Conservation (phyloP, 1,284 basidiomycete species). For the Takashimella koratensis region DNA sequence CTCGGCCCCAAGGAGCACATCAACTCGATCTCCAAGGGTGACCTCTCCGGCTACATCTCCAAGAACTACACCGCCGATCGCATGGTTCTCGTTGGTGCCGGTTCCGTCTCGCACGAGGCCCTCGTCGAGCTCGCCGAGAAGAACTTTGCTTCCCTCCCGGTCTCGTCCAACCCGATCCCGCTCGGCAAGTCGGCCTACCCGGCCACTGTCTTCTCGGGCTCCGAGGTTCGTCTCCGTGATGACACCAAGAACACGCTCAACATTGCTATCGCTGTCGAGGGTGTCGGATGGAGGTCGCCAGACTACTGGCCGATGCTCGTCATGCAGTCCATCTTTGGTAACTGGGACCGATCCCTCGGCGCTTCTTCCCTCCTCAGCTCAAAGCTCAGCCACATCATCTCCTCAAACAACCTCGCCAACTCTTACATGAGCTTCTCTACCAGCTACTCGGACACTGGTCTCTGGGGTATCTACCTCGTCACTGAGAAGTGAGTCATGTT, state of each 20-base stretch:
- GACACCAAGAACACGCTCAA: conserved; percentile 85
- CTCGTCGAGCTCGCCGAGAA: conserved; percentile 93
- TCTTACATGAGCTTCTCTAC: conserved; percentile 99
- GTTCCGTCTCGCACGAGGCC: conserved; percentile 87
- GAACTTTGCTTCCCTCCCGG: conserved; percentile 86
- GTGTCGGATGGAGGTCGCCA: conserved; percentile 94
- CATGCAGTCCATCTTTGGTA: conserved; percentile 96
- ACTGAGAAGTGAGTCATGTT: conserved; percentile 67
- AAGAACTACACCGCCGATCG: conserved; percentile 98
- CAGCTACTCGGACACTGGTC: conserved; percentile 98
- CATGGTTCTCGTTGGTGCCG: conserved; percentile 97
- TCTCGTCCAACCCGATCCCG: conserved; percentile 81
- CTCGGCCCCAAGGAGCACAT: conserved; percentile 97
- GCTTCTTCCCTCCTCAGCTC: conserved; percentile 86
- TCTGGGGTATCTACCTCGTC: conserved; percentile 98
- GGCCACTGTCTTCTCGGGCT: conserved; percentile 82
- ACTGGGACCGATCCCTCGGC: conserved; percentile 98
- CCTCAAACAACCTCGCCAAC: conserved; percentile 94
- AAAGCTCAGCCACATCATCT: conserved; percentile 85
- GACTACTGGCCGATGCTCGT: conserved; percentile 99
- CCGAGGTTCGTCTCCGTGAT: conserved; percentile 93
- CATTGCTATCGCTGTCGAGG: conserved; percentile 95
- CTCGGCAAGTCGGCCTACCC: conserved; percentile 71
- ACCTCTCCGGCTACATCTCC: conserved; percentile 88
- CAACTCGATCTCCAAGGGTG: conserved; percentile 87